Evolutionary conservation across 441 rosid species (phyloP).

Genomic region (Arabidopsis lyrata): DNA sequence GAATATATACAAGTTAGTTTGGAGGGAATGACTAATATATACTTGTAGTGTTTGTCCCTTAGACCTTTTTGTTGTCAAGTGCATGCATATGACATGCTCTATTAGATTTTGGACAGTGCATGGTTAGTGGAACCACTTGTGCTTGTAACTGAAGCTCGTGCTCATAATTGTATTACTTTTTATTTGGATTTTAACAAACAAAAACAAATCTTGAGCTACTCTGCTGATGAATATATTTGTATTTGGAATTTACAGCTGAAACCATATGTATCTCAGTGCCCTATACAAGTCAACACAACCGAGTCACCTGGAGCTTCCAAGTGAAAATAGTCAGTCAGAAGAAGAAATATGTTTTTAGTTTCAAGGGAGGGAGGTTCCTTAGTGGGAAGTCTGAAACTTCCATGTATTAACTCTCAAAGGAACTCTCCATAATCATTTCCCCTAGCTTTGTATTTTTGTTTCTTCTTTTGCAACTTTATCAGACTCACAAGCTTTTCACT

Average conservation of each 20-base stretch:
- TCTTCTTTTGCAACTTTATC: neutral
- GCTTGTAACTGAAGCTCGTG: neutral
- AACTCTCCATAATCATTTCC: neutral
- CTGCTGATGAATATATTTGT: neutral
- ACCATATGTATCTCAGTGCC: constrained; percentile 79
- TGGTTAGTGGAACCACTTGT: neutral
- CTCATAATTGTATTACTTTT: neutral
- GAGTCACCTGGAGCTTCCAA: constrained; percentile 58
- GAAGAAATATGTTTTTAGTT: neutral
- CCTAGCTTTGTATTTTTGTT: neutral
- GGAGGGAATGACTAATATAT: constrained; percentile 54
- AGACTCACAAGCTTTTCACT: neutral
- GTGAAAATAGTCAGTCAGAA: constrained; percentile 30
- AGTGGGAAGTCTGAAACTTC: neutral
- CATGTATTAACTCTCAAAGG: neutral
- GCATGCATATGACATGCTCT: neutral
- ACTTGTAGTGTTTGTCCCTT: neutral
- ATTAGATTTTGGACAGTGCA: neutral
- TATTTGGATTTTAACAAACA: no score
- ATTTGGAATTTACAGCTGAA: constrained; percentile 61
- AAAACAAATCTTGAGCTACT: neutral
- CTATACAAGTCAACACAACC: constrained; percentile 51
- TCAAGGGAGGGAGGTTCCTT: neutral
- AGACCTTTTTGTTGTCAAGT: neutral
- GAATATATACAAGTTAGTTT: constrained; percentile 74